Evolutionary conservation across 768 basidiomycete species (phyloP), one percentile per base, ranked within the genome.

Genomic region (Xerocomellus chrysenteron): DNA sequence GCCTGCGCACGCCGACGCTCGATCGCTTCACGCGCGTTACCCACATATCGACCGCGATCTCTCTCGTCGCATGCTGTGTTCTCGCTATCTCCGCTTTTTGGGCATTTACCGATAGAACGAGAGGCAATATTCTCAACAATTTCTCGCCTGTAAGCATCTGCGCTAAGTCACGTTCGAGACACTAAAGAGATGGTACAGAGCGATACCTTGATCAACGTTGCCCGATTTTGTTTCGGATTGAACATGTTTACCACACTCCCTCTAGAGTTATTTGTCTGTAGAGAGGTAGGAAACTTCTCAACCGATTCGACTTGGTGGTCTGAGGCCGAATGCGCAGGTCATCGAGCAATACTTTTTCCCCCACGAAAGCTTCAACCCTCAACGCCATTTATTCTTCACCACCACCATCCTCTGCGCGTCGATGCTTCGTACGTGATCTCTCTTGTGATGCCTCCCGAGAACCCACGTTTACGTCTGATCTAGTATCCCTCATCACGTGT

Each of bases 231-330:
- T 67, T 94, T 95, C 67, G 94, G 94, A 12, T 71, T 94, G 60
- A 97, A 96, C 73, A 99, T 98, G 97, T 97, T 98, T 65, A 95
- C 95, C 1, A 99, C 97, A 0, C 83, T 98, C 21, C 97, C 97
- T 1, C 78, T 99, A 40, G 97, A 99, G 65, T 77, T 94, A 14
- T 99, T 98, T 69, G 97, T 99, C 26, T 99, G 97, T 68, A 83
- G 97, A 75, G 97, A 99, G 79, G 94, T 91, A 52, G 9, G 48
- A 68, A 60, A 44, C 6, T 26, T 52, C 32, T 48, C 10, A 19
- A 39, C 35, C 3, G 13, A 39, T 45, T 30, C 12, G n/a, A 49
- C n/a, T 28, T 19, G 33, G 12, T 53, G 5, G 32, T 45, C 52
- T 61, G 53, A 62, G 17, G 19, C 36, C 9, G 16, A 14, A 37